These are phyloP conservation scores for Potentilla sterilis DNA, from an alignment of 306 rosid species.

Conservation along the genomic window DNA sequence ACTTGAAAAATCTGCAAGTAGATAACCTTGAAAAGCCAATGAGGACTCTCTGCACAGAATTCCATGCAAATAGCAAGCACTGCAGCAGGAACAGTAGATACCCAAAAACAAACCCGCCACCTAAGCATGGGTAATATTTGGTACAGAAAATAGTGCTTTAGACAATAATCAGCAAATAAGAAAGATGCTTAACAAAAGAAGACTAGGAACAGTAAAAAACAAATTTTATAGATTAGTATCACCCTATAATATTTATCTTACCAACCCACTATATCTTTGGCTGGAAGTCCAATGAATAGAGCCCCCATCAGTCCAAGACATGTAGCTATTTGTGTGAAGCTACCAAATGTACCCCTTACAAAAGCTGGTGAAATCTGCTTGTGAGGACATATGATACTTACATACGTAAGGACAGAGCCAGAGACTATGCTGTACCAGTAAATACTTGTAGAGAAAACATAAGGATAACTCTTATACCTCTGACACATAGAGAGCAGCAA, in stretches of 20 bases:
- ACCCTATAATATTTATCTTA: slow-evolving; percentile 38
- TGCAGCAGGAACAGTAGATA: slow-evolving; percentile 60
- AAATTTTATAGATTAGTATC: slow-evolving; percentile 15
- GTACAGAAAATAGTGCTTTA: slow-evolving; percentile 15
- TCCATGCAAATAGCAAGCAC: slow-evolving; percentile 71
- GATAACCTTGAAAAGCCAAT: slow-evolving; percentile 84
- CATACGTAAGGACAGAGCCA: neutral
- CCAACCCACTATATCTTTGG: slow-evolving; percentile 76
- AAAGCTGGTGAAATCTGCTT: slow-evolving; percentile 74
- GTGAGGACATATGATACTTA: slow-evolving; percentile 22
- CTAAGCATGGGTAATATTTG: slow-evolving; percentile 39
- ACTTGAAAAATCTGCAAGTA: slow-evolving; percentile 16
- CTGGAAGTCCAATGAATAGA: slow-evolving; percentile 67
- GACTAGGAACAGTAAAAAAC: neutral
- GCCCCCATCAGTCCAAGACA: slow-evolving; percentile 78
- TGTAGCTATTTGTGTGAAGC: slow-evolving; percentile 81
- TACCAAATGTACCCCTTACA: slow-evolving; percentile 72
- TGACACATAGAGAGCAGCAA: slow-evolving; percentile 80
- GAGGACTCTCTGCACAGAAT: slow-evolving; percentile 81
- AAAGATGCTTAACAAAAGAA: slow-evolving; percentile 9
- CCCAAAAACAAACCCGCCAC: slow-evolving; percentile 92
- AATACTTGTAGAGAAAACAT: slow-evolving; percentile 18
- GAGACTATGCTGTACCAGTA: slow-evolving; percentile 16
- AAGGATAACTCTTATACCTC: slow-evolving; percentile 48
- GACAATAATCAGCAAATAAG: slow-evolving; percentile 5